Evolutionary conservation across 495 filamentous ascomycete genomes (phyloP).

Genomic region (Tetracladium setigerum): DNA sequence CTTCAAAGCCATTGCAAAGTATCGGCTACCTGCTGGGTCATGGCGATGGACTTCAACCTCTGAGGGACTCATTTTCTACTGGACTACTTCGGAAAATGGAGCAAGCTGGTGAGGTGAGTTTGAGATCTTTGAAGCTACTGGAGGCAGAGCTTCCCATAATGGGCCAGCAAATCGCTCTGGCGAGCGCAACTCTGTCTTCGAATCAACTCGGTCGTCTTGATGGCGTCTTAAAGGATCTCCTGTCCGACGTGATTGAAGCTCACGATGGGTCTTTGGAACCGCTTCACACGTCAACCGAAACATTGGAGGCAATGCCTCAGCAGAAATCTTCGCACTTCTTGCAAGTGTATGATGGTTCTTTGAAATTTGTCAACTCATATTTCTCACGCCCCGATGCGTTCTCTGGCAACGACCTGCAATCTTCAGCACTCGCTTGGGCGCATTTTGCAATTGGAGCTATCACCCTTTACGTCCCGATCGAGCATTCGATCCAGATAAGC

Average conservation of each 20-base stretch:
- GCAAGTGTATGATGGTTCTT: no score
- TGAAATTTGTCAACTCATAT: no score
- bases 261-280: conserved; percentile 1
- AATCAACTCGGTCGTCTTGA: conserved; percentile 14
- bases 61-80: conserved; percentile 46
- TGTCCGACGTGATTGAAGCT: conserved; percentile 5
- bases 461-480: conserved; percentile 79
- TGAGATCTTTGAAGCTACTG: conserved; percentile 56
- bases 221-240: conserved; percentile 1
- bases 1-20: conserved; percentile 29
- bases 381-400: not conserved
- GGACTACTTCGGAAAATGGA: conserved; percentile 49
- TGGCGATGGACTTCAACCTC: conserved; percentile 30
- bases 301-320: not conserved
- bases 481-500: conserved; percentile 77
- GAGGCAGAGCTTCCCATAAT: conserved; percentile 58
- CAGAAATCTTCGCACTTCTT: not conserved
- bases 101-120: conserved; percentile 40
- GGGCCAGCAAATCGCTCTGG: conserved; percentile 42
- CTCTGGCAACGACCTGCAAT: conserved; percentile 8
- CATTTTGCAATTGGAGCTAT: conserved; percentile 58
- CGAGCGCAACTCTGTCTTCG: conserved; percentile 19
- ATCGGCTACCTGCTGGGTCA: conserved; percentile 35
- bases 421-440: conserved; percentile 51
- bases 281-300: not conserved